Evolutionary conservation across 345 rosid genomes (phyloP).

Genomic region (Cochlearia excelsa): DNA sequence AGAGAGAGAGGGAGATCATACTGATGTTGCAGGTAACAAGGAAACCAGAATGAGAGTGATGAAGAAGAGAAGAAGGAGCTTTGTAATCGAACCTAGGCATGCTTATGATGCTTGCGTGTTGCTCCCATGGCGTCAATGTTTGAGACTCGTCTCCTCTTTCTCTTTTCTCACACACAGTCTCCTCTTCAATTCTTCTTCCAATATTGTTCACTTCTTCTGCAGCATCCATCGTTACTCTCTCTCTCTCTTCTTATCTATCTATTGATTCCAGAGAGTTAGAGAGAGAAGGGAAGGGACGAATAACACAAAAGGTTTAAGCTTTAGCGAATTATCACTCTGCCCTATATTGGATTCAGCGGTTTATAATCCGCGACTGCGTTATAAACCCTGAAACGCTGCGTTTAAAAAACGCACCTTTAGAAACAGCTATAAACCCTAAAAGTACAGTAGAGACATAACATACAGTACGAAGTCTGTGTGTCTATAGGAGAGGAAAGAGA

Average conservation of each 20-base stretch:
- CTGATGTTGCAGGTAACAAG: slow-evolving; percentile 85
- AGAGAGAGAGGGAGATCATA: slow-evolving; percentile 21
- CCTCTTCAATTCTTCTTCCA: slow-evolving; percentile 18
- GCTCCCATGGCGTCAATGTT: slow-evolving; percentile 79
- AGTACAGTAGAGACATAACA: slow-evolving; percentile 6
- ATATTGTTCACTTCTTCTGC: slow-evolving; percentile 6
- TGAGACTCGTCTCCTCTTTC: slow-evolving; percentile 29
- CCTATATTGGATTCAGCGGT: slow-evolving; percentile 9
- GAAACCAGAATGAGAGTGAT: slow-evolving; percentile 74
- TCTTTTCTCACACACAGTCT: slow-evolving; percentile 21
- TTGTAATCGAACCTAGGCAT: slow-evolving; percentile 90
- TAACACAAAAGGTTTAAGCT: slow-evolving; percentile 15
- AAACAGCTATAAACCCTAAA: slow-evolving; percentile 32
- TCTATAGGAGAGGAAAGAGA: slow-evolving; percentile 19
- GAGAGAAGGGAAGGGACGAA: neutral
- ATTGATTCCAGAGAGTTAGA: neutral
- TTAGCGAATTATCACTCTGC: neutral
- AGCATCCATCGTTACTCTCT: slow-evolving; percentile 27
- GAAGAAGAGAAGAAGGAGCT: slow-evolving; percentile 74
- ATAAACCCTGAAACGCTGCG: slow-evolving; percentile 33
- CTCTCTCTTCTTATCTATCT: neutral
- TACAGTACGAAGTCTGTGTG: slow-evolving; percentile 15
- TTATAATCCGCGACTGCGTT: slow-evolving; percentile 26
- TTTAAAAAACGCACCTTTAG: slow-evolving; percentile 11
- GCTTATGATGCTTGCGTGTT: slow-evolving; percentile 69